phyloP scores from a whole-genome alignment of 805 yeast species.

The Metschnikowia chrysomelidarum region DNA sequence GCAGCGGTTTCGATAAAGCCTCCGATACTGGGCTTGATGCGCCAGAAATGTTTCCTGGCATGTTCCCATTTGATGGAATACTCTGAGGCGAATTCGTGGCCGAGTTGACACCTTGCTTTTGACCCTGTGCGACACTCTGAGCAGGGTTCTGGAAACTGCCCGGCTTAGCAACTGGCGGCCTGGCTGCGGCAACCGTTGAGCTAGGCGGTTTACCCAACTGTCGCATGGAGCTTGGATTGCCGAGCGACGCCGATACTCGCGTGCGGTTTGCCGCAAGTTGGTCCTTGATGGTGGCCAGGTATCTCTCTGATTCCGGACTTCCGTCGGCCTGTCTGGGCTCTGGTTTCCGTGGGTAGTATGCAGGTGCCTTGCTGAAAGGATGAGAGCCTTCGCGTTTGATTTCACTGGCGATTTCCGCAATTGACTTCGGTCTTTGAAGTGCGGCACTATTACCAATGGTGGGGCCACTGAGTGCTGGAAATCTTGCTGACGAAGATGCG shows the following conservation, averaged over 20 bases:
- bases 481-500: background rate
- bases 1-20: no score
- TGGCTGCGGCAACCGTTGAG: conserved; percentile 1
- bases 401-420: conserved; percentile 44
- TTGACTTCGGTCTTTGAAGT: conserved; percentile 30
- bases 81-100: no score
- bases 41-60: background rate
- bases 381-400: conserved; percentile 28
- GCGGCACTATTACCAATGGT: background rate
- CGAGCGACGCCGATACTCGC: conserved; percentile 14
- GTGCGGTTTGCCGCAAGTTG: conserved; percentile 48
- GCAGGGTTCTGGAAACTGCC: no score
- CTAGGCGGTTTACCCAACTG: conserved; percentile 11
- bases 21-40: background rate
- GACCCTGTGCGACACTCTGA: no score
- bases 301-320: background rate
- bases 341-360: conserved; percentile 28
- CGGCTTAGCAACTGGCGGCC: background rate
- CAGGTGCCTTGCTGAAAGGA: conserved; percentile 24
- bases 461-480: conserved; percentile 4
- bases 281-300: conserved; percentile 36
- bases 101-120: no score
- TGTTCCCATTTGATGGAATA: no score
- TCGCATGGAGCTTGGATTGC: conserved; percentile 8
- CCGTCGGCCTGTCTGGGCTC: background rate